These are phyloP conservation scores for Pseudogymnoascus sp. DNA, from an alignment of 2,329 filamentous ascomycete genomes.

Conservation along the genomic window DNA sequence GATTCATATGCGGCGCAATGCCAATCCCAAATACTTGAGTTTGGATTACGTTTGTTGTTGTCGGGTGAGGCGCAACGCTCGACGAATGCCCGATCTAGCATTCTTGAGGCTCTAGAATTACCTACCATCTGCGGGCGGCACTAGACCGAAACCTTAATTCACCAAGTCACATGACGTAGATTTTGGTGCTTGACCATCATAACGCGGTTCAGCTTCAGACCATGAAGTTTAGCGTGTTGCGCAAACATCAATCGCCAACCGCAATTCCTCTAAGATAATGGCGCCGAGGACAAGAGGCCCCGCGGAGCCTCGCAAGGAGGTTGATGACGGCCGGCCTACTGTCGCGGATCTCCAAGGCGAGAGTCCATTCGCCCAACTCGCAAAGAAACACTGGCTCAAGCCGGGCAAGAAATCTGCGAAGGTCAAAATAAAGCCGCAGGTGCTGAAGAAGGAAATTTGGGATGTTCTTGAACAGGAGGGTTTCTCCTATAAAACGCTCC, in stretches of 20 bases:
- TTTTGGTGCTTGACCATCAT: conserved; percentile 5
- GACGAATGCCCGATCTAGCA: background rate
- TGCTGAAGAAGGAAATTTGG: conserved; percentile 84
- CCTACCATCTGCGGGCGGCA: background rate
- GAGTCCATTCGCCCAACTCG: conserved; percentile 65
- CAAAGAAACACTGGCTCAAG: conserved; percentile 78
- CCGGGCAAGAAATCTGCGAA: conserved; percentile 51
- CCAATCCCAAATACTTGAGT: background rate
- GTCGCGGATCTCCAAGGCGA: conserved; percentile 64
- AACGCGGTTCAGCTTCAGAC: conserved; percentile 6
- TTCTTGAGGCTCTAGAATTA: conserved; percentile 7
- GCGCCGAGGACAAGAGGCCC: conserved; percentile 24
- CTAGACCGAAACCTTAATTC: conserved; percentile 4
- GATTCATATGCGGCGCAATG: conserved; percentile 1
- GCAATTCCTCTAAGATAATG: conserved; percentile 19
- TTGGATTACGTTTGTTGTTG: background rate
- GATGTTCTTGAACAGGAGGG: conserved; percentile 73
- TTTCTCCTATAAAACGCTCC: conserved; percentile 68
- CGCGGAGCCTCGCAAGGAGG: conserved; percentile 20
- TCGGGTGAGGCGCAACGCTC: background rate
- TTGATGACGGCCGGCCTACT: conserved; percentile 47
- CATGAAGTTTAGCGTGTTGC: conserved; percentile 5
- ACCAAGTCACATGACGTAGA: conserved; percentile 8
- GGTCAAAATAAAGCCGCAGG: conserved; percentile 66
- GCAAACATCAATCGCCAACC: conserved; percentile 7